Percentiles rank a stretch among this genome's conserved stretches.
phyloP scores from a whole-genome alignment of 331 rosid species.

The Pyracantha coccinea region DNA sequence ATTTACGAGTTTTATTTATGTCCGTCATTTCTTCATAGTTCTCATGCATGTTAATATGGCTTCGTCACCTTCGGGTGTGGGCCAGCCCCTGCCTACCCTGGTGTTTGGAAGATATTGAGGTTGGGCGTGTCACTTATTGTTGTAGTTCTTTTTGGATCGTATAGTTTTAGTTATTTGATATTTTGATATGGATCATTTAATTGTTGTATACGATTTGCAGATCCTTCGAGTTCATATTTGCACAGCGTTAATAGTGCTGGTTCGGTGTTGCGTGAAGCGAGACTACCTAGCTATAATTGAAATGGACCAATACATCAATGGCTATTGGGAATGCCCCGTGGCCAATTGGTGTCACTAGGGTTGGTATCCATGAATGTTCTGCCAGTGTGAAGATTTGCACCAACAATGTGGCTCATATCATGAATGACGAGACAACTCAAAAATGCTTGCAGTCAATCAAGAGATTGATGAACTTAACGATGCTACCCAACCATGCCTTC shows the following conservation, averaged over 20 bases:
- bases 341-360: conserved; percentile 99
- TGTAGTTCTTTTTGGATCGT: not conserved
- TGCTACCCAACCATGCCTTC: conserved; percentile 95
- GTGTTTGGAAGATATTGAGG: too few species aligned
- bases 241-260: conserved; percentile 68
- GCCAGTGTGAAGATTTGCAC: conserved; percentile 98
- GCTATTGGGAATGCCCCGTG: conserved; percentile 99
- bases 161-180: not conserved
- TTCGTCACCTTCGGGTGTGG: too few species aligned
- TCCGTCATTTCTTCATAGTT: too few species aligned
- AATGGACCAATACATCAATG: conserved; percentile 84
- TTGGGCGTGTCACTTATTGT: too few species aligned
- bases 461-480: conserved; percentile 91
- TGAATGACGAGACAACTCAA: conserved; percentile 98
- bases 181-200: not conserved
- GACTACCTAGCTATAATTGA: conserved; percentile 85
- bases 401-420: conserved; percentile 93
- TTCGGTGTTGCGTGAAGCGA: conserved; percentile 84
- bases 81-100: too few species aligned
- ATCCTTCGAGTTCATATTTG: conserved; percentile 87
- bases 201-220: conserved; percentile 28
- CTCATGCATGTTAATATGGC: too few species aligned
- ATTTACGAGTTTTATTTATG: too few species aligned
- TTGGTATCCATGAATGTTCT: conserved; percentile 97
- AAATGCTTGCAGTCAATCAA: conserved; percentile 87